Evolutionary conservation across 768 basidiomycete species (phyloP).

Genomic region (Rhodocollybia butyracea): DNA sequence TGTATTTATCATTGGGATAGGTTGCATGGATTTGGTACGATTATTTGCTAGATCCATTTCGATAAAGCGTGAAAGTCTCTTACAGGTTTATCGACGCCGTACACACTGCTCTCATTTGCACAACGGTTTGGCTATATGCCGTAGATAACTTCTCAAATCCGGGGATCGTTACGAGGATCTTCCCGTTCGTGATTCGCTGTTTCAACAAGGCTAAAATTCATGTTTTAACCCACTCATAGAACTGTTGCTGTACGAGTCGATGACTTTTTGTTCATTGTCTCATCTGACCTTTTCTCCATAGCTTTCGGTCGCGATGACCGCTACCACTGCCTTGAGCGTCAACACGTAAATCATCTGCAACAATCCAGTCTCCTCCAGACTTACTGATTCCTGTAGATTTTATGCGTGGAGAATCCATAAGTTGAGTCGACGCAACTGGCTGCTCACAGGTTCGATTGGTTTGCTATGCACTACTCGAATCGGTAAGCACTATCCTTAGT

Average conservation of each 20-base stretch:
- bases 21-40: constrained; percentile 2
- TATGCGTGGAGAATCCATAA: neutral
- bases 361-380: no score
- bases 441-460: constrained; percentile 11
- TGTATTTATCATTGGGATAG: neutral
- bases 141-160: constrained; percentile 2
- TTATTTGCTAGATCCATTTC: neutral
- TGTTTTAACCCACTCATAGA: neutral
- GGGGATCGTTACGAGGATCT: neutral
- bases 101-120: constrained; percentile 11
- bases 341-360: neutral
- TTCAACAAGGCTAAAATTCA: neutral
- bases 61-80: neutral
- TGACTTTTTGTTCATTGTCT: no score
- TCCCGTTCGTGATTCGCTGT: neutral
- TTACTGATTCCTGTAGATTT: no score
- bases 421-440: constrained; percentile 13
- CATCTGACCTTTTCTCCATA: neutral
- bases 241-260: constrained; percentile 6
- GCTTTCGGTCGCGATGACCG: constrained; percentile 7
- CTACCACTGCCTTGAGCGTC: constrained; percentile 11
- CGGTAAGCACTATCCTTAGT: no score
- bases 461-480: no score
- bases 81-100: constrained; percentile 9
- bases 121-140: constrained; percentile 8